Conservation (phyloP, 169 alveolate species). For the Cryptosporidium ryanae region DNA sequence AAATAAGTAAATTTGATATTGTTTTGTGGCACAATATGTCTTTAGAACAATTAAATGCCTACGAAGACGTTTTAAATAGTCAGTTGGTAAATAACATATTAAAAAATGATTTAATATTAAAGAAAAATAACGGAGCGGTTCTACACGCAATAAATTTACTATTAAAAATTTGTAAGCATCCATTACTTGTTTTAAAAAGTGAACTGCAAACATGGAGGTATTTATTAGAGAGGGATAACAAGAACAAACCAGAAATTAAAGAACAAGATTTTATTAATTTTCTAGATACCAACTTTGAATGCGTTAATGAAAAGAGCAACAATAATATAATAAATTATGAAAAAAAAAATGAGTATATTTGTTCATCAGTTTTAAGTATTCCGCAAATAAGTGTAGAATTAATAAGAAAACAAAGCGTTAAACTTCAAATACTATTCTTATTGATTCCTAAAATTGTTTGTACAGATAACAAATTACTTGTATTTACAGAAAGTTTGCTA, state of each 20-base stretch:
- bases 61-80: conserved; percentile 75
- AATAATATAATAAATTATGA: neutral
- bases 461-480: conserved; percentile 4
- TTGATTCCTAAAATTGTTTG: conserved; percentile 12
- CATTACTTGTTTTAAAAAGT: conserved; percentile 64
- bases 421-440: conserved; percentile 28
- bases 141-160: conserved; percentile 71
- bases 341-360: neutral
- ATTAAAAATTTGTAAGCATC: conserved; percentile 80
- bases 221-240: conserved; percentile 15
- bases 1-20: conserved; percentile 77
- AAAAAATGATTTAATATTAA: conserved; percentile 8
- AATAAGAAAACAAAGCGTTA: conserved; percentile 46
- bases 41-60: conserved; percentile 64
- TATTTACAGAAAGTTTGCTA: conserved; percentile 33
- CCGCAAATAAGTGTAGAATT: conserved; percentile 49
- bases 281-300: neutral
- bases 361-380: neutral
- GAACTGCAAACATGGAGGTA: conserved; percentile 48
- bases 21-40: conserved; percentile 80
- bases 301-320: neutral
- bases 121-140: conserved; percentile 65
- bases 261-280: conserved; percentile 9
- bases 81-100: conserved; percentile 14
- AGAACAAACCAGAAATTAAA: conserved; percentile 11